Base-by-base conservation (phyloP, 371 early-diverging fungal genomes). In the Actinomortierella wolfii region DNA sequence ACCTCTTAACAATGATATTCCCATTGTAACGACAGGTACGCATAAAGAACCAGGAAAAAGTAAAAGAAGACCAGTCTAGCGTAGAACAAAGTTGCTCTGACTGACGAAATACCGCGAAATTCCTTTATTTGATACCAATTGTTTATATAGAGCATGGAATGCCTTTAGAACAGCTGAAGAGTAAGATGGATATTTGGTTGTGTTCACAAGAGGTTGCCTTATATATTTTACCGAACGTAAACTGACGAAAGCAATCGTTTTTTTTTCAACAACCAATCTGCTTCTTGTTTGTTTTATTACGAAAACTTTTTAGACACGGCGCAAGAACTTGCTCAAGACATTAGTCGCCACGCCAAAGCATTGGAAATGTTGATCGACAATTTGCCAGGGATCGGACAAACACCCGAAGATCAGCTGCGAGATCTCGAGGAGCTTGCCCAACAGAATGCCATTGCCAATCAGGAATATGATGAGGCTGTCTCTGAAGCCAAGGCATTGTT, bases 321-420 rank as follows among this genome's bases (percentile, higher is more conserved):
- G 61, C 76, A 81, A 40, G 86, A 87, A 57, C 68, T 85, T 7
- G 88, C 85, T 0, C 67, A 82, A 7, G 92, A 91, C 68, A 79
- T 91, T 54, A 87, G 86, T 7, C 85, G 87, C 40, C 88, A 89
- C 39, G 84, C 83, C 28, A 88, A 90, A 63, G 88, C 89, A 48
- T 85, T 89, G 28, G 92, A 91, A 54, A 78, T 81, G 18, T 61
- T 91, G 21, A 84, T 90, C 58, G 88, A 90, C 61, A 76, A 78
- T 28, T 64, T 91, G 40, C 90, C 92, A 1, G 90, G 90, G 0
- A 82, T 90, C 28, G 62, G 83, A 9, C 71, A 82, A 50, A 81
- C 85, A 2, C 89, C 86, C 50, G 87, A 86, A 40, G 84, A 89
- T 24, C 90, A 89, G 78, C 89, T 84, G 54, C 41, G 51, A 15